Base-by-base conservation (phyloP, 495 filamentous ascomycete genomes). In the Tuber magnatum region DNA sequence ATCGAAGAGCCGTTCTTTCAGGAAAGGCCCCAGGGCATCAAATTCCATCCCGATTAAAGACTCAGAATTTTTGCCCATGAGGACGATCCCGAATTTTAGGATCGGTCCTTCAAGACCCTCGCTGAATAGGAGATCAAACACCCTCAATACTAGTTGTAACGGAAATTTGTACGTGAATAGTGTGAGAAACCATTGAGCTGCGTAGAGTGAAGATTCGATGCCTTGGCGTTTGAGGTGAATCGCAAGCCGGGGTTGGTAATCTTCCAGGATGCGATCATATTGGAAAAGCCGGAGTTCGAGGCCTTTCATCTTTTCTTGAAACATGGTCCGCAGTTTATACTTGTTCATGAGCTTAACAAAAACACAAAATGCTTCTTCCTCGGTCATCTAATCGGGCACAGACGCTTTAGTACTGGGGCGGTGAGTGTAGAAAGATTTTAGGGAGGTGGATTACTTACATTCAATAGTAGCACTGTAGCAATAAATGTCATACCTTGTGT, bases 401-500 rank as follows among this genome's bases (percentile, higher is more conserved):
- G 18, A 39, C 8, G 8, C n/a, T 75, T 79, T 79, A 79, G 76
- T 28, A 41, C 51, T 76, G n/a, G 70, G 32, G 48, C 22, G 10
- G 42, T 35, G 5, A 46, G 22, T 70, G 1, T 28, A 69, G 44
- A 32, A 32, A 32, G 39, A 2, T 1, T 44, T 48, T 75, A 51
- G 61, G 24, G 70, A 5, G 56, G n/a, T 39, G 22, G 12, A 32
- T 40, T 44, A 83, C 90, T 88, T 85, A 93, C 92, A 82, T 97
- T 98, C 84, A 99, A 97, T 8, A 99, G 87, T 43, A 99, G 83
- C n/a, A 96, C 95, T 92, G 97, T 98, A 28, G 91, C 92, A 72
- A 99, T 89, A 81, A 99, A 99, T 77, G 97, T 99, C 92, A 99
- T 98, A 76, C 95, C 95, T 83, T 99, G 95, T 9, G 95, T 95